Evolutionary conservation across 768 basidiomycete genomes (phyloP).

Genomic region (Leccinellum albellum): DNA sequence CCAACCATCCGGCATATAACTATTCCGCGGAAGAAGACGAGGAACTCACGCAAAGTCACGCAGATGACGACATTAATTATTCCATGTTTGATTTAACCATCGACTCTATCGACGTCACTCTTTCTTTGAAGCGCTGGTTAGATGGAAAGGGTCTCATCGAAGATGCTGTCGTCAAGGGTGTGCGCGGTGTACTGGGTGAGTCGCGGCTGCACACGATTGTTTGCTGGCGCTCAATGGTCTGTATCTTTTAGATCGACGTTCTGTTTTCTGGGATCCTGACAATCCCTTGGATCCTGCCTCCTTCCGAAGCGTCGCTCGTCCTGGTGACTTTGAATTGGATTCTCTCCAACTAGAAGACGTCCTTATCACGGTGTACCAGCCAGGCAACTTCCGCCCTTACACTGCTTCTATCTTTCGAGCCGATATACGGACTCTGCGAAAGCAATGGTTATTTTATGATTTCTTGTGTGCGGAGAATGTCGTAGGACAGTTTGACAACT

Average conservation of each 20-base stretch:
- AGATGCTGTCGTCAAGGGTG: slow-evolving; percentile 89
- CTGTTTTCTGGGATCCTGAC: slow-evolving; percentile 81
- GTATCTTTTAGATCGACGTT: slow-evolving; percentile 66
- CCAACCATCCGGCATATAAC: slow-evolving; percentile 71
- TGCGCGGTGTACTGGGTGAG: slow-evolving; percentile 87
- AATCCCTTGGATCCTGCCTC: slow-evolving; percentile 75
- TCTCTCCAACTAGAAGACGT: slow-evolving; percentile 89
- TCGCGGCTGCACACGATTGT: background rate
- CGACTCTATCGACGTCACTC: slow-evolving; percentile 92
- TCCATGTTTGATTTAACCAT: slow-evolving; percentile 92
- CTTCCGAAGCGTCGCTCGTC: slow-evolving; percentile 68
- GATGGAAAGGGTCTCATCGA: slow-evolving; percentile 93
- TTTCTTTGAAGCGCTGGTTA: slow-evolving; percentile 88
- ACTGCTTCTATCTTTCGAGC: slow-evolving; percentile 93
- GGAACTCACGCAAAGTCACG: slow-evolving; percentile 23
- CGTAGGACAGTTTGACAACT: slow-evolving; percentile 97
- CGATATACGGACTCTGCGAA: slow-evolving; percentile 76
- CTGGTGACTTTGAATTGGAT: slow-evolving; percentile 91
- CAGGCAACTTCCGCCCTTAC: slow-evolving; percentile 86
- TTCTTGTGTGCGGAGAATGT: slow-evolving; percentile 87
- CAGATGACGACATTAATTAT: slow-evolving; percentile 64
- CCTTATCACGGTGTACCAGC: slow-evolving; percentile 91
- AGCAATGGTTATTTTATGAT: slow-evolving; percentile 95
- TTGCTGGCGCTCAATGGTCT: background rate
- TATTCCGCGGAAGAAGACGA: slow-evolving; percentile 60